A percentile compares a stretch with the other conserved stretches of the same genome.
These are phyloP conservation scores for Coemansia sp. DNA, from an alignment of 192 early-diverging fungal genomes.

Conservation along the genomic window DNA sequence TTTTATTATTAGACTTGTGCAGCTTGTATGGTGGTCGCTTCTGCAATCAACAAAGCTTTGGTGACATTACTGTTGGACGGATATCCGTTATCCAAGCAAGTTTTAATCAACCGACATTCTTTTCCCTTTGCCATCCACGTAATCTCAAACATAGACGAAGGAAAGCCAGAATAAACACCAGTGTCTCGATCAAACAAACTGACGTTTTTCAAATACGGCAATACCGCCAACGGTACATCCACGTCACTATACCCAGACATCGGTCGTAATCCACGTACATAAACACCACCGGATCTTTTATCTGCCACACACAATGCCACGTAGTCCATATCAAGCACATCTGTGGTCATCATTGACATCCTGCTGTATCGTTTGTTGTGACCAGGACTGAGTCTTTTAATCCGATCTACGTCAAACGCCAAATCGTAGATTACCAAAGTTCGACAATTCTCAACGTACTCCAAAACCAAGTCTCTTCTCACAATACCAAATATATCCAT, in stretches of 20 bases:
- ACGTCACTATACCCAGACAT: slow-evolving; percentile 9
- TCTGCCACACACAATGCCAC: slow-evolving; percentile 31
- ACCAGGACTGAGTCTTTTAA: neutral
- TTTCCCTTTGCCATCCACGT: slow-evolving; percentile 7
- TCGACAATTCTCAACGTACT: slow-evolving; percentile 7
- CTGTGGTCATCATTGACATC: neutral
- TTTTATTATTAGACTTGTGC: neutral
- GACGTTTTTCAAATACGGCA: slow-evolving; percentile 13
- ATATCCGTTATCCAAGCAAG: neutral
- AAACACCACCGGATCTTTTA: slow-evolving; percentile 20
- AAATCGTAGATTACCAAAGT: slow-evolving; percentile 22
- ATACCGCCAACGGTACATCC: slow-evolving; percentile 14
- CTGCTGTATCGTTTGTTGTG: neutral
- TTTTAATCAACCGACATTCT: slow-evolving; percentile 19
- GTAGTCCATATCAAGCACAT: slow-evolving; percentile 7
- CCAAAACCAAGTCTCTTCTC: slow-evolving; percentile 12
- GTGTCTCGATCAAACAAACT: neutral
- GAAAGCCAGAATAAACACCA: neutral
- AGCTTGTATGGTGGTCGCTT: neutral
- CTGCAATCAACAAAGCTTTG: neutral
- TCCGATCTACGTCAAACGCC: neutral
- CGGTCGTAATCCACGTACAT: slow-evolving; percentile 21
- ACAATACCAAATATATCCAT: slow-evolving; percentile 25
- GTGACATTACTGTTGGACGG: neutral
- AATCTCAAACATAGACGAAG: slow-evolving; percentile 15